These are phyloP conservation scores for Osmanthus fragrans DNA, from an alignment of 257 asterid species.

Conservation along the genomic window DNA sequence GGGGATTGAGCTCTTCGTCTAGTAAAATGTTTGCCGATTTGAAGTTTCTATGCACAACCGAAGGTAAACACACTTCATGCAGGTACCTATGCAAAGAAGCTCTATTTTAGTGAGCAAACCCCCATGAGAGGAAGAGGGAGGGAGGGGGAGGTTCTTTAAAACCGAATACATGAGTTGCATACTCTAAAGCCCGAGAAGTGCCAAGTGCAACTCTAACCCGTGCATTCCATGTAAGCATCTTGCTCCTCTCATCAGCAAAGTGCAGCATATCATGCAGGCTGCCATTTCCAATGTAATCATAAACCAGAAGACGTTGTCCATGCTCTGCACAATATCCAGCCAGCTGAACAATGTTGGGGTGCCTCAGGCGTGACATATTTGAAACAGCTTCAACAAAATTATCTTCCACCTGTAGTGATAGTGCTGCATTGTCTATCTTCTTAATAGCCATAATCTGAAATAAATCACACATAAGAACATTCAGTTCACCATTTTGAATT, in stretches of 20 bases:
- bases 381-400: conserved; percentile 84
- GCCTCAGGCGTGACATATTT: conserved; percentile 90
- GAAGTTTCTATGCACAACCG: conserved; percentile 91
- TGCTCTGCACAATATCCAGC: conserved; percentile 93
- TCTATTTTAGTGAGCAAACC: conserved; percentile 22
- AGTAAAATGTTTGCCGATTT: conserved; percentile 93
- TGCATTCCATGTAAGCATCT: conserved; percentile 91
- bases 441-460: conserved; percentile 81
- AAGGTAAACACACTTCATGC: conserved; percentile 99
- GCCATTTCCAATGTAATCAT: conserved; percentile 73
- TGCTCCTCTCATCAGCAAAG: conserved; percentile 87
- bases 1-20: conserved; percentile 91
- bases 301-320: conserved; percentile 89
- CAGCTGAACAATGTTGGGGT: conserved; percentile 83
- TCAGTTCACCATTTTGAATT: conserved; percentile 10
- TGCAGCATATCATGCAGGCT: conserved; percentile 96
- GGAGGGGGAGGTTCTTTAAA: conserved; percentile 6
- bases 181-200: conserved; percentile 98
- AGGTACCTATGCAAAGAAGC: conserved; percentile 65
- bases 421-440: conserved; percentile 81
- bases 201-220: conserved; percentile 98
- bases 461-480: conserved; percentile 7
- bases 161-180: conserved; percentile 30
- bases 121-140: neutral
- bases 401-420: conserved; percentile 94